Conservation (phyloP, 2,329 filamentous ascomycete genomes). For the Aspergillus sp. region DNA sequence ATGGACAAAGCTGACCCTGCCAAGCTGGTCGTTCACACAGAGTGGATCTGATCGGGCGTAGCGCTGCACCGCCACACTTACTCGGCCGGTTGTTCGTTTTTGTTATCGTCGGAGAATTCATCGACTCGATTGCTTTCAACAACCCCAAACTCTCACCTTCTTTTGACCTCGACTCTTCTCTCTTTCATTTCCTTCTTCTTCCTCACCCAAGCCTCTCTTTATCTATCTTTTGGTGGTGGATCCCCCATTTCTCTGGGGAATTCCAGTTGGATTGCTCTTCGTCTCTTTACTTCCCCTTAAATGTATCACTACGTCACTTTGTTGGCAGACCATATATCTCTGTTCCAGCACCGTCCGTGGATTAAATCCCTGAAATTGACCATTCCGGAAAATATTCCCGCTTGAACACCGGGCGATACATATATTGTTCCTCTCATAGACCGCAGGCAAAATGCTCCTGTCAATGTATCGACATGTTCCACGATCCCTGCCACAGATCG, state of each 20-base stretch:
- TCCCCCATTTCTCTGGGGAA: background rate
- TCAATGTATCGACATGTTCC: conserved; percentile 25
- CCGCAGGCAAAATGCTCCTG: conserved; percentile 11
- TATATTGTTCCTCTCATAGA: background rate
- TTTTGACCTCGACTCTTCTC: conserved; percentile 1
- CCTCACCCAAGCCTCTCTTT: background rate
- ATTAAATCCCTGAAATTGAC: background rate
- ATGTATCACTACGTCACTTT: background rate
- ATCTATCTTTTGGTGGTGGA: background rate
- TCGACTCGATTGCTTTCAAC: background rate
- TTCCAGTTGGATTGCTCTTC: background rate
- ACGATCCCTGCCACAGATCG: conserved; percentile 18
- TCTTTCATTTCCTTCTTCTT: conserved; percentile 8
- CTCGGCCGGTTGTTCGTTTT: background rate
- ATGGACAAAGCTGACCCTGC: background rate
- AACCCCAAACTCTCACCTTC: conserved; percentile 1
- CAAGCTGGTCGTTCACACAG: background rate
- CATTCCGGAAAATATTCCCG: background rate
- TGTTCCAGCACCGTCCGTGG: background rate
- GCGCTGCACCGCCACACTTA: background rate
- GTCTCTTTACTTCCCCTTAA: conserved; percentile 5
- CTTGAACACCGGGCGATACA: background rate
- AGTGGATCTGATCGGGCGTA: background rate
- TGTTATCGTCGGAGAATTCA: background rate
- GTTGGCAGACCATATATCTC: background rate